Evolutionary conservation across 495 filamentous ascomycete genomes (phyloP), one percentile per base, ranked within the genome.

Genomic region (Trichoderma gamsii): DNA sequence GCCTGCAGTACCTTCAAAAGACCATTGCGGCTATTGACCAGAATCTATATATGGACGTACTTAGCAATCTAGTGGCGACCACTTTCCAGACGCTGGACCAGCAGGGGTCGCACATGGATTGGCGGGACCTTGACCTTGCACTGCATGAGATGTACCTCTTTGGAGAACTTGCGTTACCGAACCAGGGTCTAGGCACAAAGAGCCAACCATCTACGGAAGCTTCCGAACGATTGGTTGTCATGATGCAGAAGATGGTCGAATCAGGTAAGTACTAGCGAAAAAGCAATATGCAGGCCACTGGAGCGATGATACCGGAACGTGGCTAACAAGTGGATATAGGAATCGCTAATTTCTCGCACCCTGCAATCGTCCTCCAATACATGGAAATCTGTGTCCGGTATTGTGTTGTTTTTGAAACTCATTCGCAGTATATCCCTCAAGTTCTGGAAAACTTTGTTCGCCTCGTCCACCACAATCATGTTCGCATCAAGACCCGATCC

Each of bases 381-480:
- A 98, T 98, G 96, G 95, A 98, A 72, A 95, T 97, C 51, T 96
- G 92, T 75, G 92, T 97, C 41, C 89, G 95, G 44, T 98, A 98
- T 75, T 88, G 86, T 76, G 84, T 86, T n/a, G 97, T 97, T 78
- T 98, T 99, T 78, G 91, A 96, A 69, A 82, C 85, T 44, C 90
- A 97, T 71, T 83, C 88, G 3, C 81, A 87, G 1, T 84, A 88
- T 63, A 95, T 98, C 56, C 90, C 90, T 8, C 88, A 85, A 69
- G 92, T 92, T 5, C 82, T 99, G n/a, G 92, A 97, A 71, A 90
- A 89, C 73, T 99, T 98, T 78, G 91, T 98, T 43, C 86, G 87
- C 41, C 86, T 97, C 29, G 89, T 93, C 3, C 95, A 98, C 72
- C 90, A 96, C 75, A 84, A 89, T 49, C 88, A 96, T 74, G 83